A percentile compares a stretch with the other conserved stretches of the same genome.
phyloP scores from a whole-genome alignment of 768 basidiomycete genomes.

The Panellus pusillus region DNA sequence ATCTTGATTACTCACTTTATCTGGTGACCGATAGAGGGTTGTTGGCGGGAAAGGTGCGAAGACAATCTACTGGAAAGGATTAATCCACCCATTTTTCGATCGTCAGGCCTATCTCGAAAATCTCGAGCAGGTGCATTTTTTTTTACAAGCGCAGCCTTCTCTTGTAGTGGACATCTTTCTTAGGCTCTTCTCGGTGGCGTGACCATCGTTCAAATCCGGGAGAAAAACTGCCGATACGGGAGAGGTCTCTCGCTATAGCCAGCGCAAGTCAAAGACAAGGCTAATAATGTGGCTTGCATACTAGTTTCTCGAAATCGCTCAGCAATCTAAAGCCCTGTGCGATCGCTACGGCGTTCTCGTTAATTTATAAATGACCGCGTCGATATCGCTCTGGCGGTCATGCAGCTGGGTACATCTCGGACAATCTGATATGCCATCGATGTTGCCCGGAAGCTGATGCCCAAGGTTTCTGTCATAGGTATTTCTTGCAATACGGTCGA shows the following conservation, averaged over 20 bases:
- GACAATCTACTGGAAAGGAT: neutral
- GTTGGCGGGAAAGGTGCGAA: constrained; percentile 72
- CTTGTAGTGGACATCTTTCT: constrained; percentile 4
- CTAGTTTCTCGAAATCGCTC: constrained; percentile 79
- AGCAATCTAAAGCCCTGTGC: constrained; percentile 67
- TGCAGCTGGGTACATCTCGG: constrained; percentile 87
- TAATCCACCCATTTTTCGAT: neutral
- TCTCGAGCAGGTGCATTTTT: constrained; percentile 63
- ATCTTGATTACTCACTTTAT: constrained; percentile 73
- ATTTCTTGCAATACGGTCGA: constrained; percentile 71
- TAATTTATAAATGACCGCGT: constrained; percentile 88
- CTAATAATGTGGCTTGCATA: neutral
- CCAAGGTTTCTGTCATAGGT: constrained; percentile 71
- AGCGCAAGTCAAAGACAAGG: no score
- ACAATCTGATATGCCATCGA: constrained; percentile 78
- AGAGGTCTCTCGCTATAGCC: constrained; percentile 46
- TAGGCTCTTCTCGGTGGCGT: constrained; percentile 86
- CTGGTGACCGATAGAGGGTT: constrained; percentile 83
- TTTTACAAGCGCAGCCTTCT: neutral
- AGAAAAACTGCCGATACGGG: constrained; percentile 81
- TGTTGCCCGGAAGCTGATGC: constrained; percentile 67
- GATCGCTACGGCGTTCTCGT: constrained; percentile 73
- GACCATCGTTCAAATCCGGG: constrained; percentile 85
- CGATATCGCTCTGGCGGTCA: constrained; percentile 82
- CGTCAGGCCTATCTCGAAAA: constrained; percentile 65